Evolutionary conservation across 495 filamentous ascomycete species (phyloP).

Genomic region (Aspergillus nidulans): DNA sequence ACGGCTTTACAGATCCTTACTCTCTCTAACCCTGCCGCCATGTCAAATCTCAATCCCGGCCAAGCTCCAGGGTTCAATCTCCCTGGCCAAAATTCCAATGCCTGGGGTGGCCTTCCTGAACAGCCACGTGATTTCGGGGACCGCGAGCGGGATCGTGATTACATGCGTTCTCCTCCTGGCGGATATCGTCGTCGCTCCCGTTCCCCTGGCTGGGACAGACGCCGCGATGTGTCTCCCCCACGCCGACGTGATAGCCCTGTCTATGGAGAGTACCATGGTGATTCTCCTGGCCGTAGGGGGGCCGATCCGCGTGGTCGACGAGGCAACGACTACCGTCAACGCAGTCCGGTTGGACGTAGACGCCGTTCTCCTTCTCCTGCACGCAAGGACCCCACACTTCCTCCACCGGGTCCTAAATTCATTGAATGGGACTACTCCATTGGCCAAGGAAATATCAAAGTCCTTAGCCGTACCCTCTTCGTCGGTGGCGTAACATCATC

Average conservation of each 20-base stretch:
- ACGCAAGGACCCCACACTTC: conserved; percentile 45
- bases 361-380: conserved; percentile 57
- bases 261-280: conserved; percentile 63
- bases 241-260: conserved; percentile 66
- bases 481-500: conserved; percentile 91
- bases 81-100: conserved; percentile 30
- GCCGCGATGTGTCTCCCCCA: conserved; percentile 52
- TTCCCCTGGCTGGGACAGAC: conserved; percentile 68
- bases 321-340: conserved; percentile 72
- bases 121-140: conserved; percentile 60
- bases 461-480: conserved; percentile 91
- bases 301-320: conserved; percentile 57
- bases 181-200: conserved; percentile 70
- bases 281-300: conserved; percentile 55
- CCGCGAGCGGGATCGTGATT: conserved; percentile 49
- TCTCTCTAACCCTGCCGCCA: conserved; percentile 29
- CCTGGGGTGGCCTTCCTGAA: conserved; percentile 38
- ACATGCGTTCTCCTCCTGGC: conserved; percentile 52
- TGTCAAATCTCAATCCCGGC: conserved; percentile 29
- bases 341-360: conserved; percentile 65
- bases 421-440: conserved; percentile 75
- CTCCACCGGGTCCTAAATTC: conserved; percentile 65
- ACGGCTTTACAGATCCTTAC: conserved; percentile 48
- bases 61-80: conserved; percentile 32
- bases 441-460: conserved; percentile 75